These are phyloP conservation scores for Acanthamoeba healyi DNA, from an alignment of 208 protist genomes.

Conservation along the genomic window DNA sequence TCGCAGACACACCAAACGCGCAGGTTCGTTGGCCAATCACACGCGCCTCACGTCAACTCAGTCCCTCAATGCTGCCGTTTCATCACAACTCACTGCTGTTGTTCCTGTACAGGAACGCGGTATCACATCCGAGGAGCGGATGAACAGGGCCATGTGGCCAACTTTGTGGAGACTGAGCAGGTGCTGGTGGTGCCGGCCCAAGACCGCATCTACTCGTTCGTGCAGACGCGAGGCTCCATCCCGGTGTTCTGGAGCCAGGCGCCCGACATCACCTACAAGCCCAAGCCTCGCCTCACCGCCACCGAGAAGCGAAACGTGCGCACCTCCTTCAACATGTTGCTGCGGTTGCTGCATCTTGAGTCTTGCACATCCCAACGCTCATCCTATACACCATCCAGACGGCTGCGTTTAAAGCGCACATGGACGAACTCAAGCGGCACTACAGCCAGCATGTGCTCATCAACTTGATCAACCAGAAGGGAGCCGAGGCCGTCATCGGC, in stretches of 20 bases:
- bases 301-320: slow-evolving; percentile 20
- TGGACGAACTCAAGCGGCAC: slow-evolving; percentile 28
- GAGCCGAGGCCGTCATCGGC: slow-evolving; percentile 25
- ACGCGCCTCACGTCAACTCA: too few relatives aligned
- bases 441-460: slow-evolving; percentile 38
- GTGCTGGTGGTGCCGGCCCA: slow-evolving; percentile 71
- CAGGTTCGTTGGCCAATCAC: too few relatives aligned
- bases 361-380: neutral
- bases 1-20: slow-evolving; percentile 72
- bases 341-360: too few relatives aligned
- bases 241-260: slow-evolving; percentile 81
- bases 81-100: too few relatives aligned
- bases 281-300: slow-evolving; percentile 48
- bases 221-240: slow-evolving; percentile 89
- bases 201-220: slow-evolving; percentile 81
- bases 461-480: slow-evolving; percentile 66
- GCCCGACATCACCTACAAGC: slow-evolving; percentile 63
- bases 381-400: neutral
- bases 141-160: slow-evolving; percentile 85
- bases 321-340: too few relatives aligned
- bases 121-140: slow-evolving; percentile 88
- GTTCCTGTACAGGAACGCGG: too few relatives aligned
- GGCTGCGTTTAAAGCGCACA: slow-evolving; percentile 46
- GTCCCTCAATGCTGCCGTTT: too few relatives aligned
- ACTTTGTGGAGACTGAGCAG: slow-evolving; percentile 92